Percentiles rank a stretch among this genome's conserved stretches.
Evolutionary conservation across 148 eudicot genomes (phyloP).

Genomic region (Pouteria glomerata): DNA sequence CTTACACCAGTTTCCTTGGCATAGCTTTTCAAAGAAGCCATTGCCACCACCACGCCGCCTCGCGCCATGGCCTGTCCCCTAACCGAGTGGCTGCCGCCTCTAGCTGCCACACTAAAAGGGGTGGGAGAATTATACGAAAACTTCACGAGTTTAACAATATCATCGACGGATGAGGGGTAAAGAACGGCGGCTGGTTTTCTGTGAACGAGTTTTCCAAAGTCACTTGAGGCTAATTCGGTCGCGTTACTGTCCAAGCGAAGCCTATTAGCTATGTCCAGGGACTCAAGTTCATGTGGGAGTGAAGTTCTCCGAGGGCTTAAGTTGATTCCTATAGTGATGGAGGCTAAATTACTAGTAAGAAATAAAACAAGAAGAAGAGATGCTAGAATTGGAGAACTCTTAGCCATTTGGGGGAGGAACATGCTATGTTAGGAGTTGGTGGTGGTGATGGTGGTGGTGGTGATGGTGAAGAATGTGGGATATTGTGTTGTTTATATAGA

Average conservation of each 20-base stretch:
- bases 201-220: constrained; percentile 50
- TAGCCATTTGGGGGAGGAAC: constrained; percentile 28
- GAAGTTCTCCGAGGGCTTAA: constrained; percentile 24
- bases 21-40: constrained; percentile 31
- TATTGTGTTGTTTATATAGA: no score
- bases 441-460: no score
- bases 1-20: constrained; percentile 20
- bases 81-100: constrained; percentile 78
- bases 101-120: constrained; percentile 46
- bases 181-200: constrained; percentile 49
- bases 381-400: constrained; percentile 14
- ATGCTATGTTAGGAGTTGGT: no score
- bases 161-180: constrained; percentile 44
- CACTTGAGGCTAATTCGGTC: constrained; percentile 38
- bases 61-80: constrained; percentile 78
- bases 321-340: constrained; percentile 28
- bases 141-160: constrained; percentile 44
- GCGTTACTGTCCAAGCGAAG: constrained; percentile 29
- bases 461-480: no score
- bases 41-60: constrained; percentile 70
- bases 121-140: constrained; percentile 31
- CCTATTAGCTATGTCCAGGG: constrained; percentile 26
- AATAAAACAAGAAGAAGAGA: constrained; percentile 22
- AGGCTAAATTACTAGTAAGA: constrained; percentile 25
- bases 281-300: constrained; percentile 27